These are phyloP conservation scores for Leishmania braziliensis DNA, from an alignment of 208 protist species.

Conservation along the genomic window DNA sequence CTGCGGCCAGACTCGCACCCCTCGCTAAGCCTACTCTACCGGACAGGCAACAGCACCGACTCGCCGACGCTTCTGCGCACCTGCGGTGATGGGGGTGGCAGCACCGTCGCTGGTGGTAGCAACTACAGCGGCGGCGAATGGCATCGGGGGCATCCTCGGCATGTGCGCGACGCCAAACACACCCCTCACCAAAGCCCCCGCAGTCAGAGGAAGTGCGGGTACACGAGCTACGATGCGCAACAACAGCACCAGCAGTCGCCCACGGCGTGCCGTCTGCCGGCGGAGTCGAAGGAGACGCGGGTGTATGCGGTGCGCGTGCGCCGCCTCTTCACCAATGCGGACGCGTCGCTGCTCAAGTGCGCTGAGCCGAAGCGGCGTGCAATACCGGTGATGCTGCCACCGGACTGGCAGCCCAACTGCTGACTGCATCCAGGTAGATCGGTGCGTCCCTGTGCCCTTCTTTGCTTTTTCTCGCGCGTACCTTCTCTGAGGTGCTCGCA, in stretches of 20 bases:
- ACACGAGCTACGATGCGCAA: not conserved
- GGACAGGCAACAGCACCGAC: slow-evolving; percentile 1
- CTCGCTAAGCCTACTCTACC: not conserved
- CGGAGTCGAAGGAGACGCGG: slow-evolving; percentile 52
- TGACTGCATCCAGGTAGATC: not conserved
- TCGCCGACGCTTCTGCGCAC: not conserved
- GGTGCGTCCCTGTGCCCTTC: not conserved
- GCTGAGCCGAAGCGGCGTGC: slow-evolving; percentile 42
- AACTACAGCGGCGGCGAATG: not conserved
- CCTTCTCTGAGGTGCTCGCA: not conserved
- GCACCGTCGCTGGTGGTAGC: slow-evolving; percentile 2
- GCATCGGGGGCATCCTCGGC: not conserved
- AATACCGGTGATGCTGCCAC: slow-evolving; percentile 49
- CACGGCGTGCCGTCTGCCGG: slow-evolving; percentile 17
- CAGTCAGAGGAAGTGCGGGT: not conserved
- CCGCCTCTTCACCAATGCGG: slow-evolving; percentile 27
- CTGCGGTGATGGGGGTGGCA: not conserved
- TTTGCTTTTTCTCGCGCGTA: not conserved
- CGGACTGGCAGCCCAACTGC: slow-evolving; percentile 30
- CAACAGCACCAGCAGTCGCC: not conserved
- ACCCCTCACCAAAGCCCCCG: not conserved
- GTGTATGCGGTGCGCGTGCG: slow-evolving; percentile 52
- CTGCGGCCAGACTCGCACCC: not conserved
- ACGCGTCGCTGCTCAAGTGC: slow-evolving; percentile 34
- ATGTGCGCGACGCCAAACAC: not conserved